Evolutionary conservation across 192 early-diverging fungal species (phyloP).

Genomic region (Mortierella hygrophila): DNA sequence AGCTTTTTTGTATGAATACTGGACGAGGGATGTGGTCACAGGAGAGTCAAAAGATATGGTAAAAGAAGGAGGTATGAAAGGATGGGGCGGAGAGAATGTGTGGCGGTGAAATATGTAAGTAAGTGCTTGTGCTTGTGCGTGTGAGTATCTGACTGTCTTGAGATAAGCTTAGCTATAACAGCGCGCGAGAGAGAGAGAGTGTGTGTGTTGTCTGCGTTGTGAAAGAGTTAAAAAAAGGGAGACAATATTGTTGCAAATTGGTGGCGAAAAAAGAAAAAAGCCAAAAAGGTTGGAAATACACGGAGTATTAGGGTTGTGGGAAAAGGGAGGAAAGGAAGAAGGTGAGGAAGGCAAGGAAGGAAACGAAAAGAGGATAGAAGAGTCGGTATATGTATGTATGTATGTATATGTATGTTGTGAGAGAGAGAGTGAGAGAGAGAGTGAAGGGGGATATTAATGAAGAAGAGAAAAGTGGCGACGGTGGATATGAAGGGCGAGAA

Average conservation of each 20-base stretch:
- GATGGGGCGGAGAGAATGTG: not conserved
- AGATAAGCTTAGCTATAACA: not conserved
- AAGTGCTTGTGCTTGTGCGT: slow-evolving; percentile 2
- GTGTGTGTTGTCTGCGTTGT: not conserved
- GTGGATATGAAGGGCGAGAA: slow-evolving; percentile 4
- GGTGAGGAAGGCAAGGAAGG: not conserved
- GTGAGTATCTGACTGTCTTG: too few relatives aligned
- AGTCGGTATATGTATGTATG: not conserved
- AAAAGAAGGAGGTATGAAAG: not conserved
- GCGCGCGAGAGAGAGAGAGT: not conserved
- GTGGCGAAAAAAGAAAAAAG: not conserved
- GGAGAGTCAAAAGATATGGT: not conserved
- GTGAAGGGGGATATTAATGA: not conserved
- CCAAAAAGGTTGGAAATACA: not conserved
- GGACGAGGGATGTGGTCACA: not conserved
- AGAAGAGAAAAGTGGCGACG: not conserved
- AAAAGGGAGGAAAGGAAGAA: not conserved
- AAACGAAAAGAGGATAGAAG: not conserved
- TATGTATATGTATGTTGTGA: too few relatives aligned
- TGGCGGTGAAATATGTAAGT: not conserved
- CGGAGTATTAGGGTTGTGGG: not conserved
- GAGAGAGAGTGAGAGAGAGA: not conserved
- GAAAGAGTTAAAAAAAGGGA: not conserved
- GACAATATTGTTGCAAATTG: too few relatives aligned
- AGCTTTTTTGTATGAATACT: not conserved